phyloP scores from a whole-genome alignment of 768 basidiomycete species.

The Boletales sp. region DNA sequence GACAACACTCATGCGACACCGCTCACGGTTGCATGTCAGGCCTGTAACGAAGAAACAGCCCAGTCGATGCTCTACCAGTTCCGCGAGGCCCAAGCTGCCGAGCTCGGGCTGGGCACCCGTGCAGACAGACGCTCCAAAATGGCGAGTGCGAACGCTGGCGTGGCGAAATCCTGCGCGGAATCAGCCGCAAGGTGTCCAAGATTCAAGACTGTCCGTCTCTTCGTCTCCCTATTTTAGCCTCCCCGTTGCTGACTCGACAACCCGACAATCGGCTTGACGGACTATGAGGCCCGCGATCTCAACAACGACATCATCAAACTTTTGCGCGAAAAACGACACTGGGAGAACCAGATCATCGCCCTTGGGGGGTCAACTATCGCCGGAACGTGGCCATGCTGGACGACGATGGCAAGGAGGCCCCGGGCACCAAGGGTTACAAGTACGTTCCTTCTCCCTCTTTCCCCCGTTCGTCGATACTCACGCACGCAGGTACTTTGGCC shows the following conservation, averaged over 20 bases:
- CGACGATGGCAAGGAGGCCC: constrained; percentile 93
- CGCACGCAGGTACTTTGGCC: constrained; percentile 81
- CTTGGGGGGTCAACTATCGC: constrained; percentile 96
- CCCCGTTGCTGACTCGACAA: neutral
- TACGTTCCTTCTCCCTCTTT: constrained; percentile 35
- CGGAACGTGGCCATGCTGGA: constrained; percentile 92
- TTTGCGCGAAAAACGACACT: constrained; percentile 92
- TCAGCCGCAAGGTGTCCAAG: constrained; percentile 94
- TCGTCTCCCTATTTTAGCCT: neutral
- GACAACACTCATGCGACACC: too few species aligned
- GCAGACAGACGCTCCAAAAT: constrained; percentile 85
- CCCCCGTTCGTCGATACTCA: neutral
- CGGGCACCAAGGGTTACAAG: constrained; percentile 98
- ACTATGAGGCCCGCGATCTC: constrained; percentile 93
- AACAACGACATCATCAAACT: constrained; percentile 98
- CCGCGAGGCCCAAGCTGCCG: constrained; percentile 93
- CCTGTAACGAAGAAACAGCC: constrained; percentile 97
- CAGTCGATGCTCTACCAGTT: constrained; percentile 95
- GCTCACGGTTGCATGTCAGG: constrained; percentile 40
- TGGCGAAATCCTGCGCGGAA: constrained; percentile 92
- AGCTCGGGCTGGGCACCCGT: constrained; percentile 87
- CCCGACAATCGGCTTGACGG: constrained; percentile 80
- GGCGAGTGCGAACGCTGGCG: constrained; percentile 96
- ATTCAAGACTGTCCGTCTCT: constrained; percentile 83
- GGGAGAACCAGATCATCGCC: constrained; percentile 97